Base-by-base conservation (phyloP, 2,329 filamentous ascomycete species). In the Zymoseptoria passerinii region DNA sequence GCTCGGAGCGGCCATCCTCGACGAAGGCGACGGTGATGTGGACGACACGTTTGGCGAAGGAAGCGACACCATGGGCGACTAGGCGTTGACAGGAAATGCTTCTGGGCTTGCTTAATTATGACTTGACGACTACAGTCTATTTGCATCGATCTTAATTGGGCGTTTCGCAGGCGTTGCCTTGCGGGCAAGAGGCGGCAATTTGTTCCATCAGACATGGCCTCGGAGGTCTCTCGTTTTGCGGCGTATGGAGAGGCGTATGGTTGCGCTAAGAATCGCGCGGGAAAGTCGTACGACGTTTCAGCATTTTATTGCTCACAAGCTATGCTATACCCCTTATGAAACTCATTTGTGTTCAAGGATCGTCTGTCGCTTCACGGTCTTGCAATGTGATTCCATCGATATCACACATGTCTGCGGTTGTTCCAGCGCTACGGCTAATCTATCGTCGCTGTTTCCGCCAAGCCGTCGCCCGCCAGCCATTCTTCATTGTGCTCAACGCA, bases 41-140 rank as follows among this genome's bases (percentile, higher is more conserved):
- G 73, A 76, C 52, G 76, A 78, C 44, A 73, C 74, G 28, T 77
- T 76, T 62, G 74, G 74, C 8, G 75, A 77, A 50, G 75, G 71
- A 23, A 78, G 76, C 61, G 76, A 78, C 66, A 71, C 77, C 58
- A 70, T 77, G 70, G 73, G 63, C n/a, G 62, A 65, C 35, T 62
- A 57, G 48, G 55, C 29, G 54, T 52, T 53, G 48, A 53, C 27
- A 20, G 19, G 49, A 16, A 27, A 50, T 50, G 50, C n/a, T 18
- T 2, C 50, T 52, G 50, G 20, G 8, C 10, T 18, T 29, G 50
- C 4, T 10, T 13, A 23, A 7, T n/a, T 19, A 27, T n/a, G 20
- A 28, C 50, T 52, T 28, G 35, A 44, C 16, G 35, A 44, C n/a
- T 16, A 44, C 13, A 44, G 35, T 44, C 35, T n/a, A n/a, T 44